phyloP scores from a whole-genome alignment of 176 grass and related monocot species.

The Oryza australiensis region DNA sequence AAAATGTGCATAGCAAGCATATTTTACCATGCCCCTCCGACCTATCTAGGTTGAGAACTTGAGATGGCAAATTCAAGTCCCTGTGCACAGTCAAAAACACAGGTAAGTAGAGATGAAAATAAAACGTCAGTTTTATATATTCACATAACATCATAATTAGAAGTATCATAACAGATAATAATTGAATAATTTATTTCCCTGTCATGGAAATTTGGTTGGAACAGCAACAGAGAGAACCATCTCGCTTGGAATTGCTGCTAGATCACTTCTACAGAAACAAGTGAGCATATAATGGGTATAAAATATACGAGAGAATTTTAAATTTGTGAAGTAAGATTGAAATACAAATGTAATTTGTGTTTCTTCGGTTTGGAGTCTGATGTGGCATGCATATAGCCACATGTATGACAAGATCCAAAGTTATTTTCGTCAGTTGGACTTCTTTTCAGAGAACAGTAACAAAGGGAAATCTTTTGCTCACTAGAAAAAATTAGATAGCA shows the following conservation, averaged over 20 bases:
- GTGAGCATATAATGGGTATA: background rate
- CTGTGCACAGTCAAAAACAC: background rate
- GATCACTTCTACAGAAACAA: background rate
- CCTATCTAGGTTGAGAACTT: background rate
- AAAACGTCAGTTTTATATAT: background rate
- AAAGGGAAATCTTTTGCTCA: no score
- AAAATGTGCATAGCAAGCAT: background rate
- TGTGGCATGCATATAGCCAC: no score
- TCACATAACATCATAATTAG: background rate
- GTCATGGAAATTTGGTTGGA: background rate
- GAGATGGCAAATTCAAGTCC: background rate
- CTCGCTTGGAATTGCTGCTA: background rate
- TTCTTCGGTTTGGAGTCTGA: background rate
- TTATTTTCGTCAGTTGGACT: no score
- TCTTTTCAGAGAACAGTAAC: no score
- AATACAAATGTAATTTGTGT: background rate
- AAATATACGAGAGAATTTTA: background rate
- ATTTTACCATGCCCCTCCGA: background rate
- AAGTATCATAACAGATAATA: background rate
- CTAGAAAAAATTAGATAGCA: no score
- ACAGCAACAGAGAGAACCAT: background rate
- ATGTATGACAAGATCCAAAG: no score
- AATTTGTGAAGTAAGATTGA: background rate
- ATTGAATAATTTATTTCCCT: background rate
- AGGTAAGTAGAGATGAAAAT: background rate